These are phyloP conservation scores for Paecilomyces formosus DNA, from an alignment of 2,329 filamentous ascomycete genomes.

Conservation along the genomic window DNA sequence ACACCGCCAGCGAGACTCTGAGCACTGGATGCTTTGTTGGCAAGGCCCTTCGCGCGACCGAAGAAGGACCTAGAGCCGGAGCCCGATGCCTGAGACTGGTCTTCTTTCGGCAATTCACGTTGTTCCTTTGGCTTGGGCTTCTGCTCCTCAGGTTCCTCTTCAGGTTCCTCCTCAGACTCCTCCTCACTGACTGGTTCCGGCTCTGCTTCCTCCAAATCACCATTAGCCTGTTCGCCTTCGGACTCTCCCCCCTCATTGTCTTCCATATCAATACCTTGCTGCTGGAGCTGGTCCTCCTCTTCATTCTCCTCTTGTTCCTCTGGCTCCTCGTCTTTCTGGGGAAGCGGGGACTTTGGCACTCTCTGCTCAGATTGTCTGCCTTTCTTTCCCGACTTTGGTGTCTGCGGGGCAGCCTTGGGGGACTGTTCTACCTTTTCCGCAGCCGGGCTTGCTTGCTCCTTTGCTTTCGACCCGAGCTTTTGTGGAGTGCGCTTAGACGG, in stretches of 20 bases:
- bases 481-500: neutral
- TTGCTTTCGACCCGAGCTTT: neutral
- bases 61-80: conserved; percentile 12
- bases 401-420: conserved; percentile 1
- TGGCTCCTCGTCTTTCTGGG: conserved; percentile 6
- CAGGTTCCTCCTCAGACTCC: neutral
- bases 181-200: conserved; percentile 3
- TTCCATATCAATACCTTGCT: neutral
- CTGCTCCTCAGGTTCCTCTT: neutral
- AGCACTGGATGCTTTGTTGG: conserved; percentile 12
- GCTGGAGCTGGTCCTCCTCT: neutral
- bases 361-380: neutral
- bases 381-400: neutral
- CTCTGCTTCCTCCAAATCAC: conserved; percentile 1
- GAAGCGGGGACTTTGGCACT: neutral
- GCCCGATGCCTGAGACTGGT: conserved; percentile 19
- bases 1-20: conserved; percentile 8
- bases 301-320: conserved; percentile 2
- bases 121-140: conserved; percentile 3
- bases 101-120: conserved; percentile 1
- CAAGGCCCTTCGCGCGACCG: conserved; percentile 8
- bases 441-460: neutral
- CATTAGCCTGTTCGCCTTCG: neutral
- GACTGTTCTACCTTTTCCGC: neutral
- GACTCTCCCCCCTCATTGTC: neutral